phyloP scores from a whole-genome alignment of 495 filamentous ascomycete genomes.

The Xylaria cubensis region DNA sequence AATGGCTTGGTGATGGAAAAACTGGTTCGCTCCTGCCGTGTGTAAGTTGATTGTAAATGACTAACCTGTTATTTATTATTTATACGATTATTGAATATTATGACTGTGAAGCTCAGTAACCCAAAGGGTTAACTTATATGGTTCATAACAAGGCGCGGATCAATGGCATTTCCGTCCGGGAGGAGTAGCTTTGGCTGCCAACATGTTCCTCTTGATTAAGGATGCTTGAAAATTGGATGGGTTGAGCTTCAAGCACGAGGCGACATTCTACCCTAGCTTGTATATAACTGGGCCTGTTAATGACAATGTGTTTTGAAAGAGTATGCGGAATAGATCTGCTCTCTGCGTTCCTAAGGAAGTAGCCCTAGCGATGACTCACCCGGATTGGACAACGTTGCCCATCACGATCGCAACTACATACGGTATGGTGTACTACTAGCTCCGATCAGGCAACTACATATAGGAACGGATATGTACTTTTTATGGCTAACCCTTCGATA shows the following conservation, averaged over 20 bases:
- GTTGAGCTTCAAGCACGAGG: not conserved
- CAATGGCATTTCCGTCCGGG: not conserved
- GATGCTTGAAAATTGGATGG: not conserved
- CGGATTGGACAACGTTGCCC: not conserved
- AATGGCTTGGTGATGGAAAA: no score
- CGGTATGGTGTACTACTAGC: not conserved
- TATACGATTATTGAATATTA: no score
- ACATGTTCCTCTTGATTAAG: not conserved
- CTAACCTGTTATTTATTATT: no score
- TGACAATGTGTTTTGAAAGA: not conserved
- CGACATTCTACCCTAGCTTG: not conserved
- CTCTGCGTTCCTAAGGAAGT: not conserved
- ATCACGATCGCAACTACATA: not conserved
- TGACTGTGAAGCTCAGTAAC: no score
- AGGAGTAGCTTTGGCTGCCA: not conserved
- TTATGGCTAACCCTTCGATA: not conserved
- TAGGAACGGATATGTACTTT: not conserved
- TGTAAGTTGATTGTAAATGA: no score
- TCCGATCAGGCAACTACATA: not conserved
- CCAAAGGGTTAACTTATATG: no score
- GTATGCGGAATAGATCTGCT: not conserved
- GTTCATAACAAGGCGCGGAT: not conserved
- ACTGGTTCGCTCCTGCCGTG: no score
- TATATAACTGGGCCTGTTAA: not conserved
- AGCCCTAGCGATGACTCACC: not conserved